phyloP scores from a whole-genome alignment of 345 rosid species.

The Toxicodendron radicans region DNA sequence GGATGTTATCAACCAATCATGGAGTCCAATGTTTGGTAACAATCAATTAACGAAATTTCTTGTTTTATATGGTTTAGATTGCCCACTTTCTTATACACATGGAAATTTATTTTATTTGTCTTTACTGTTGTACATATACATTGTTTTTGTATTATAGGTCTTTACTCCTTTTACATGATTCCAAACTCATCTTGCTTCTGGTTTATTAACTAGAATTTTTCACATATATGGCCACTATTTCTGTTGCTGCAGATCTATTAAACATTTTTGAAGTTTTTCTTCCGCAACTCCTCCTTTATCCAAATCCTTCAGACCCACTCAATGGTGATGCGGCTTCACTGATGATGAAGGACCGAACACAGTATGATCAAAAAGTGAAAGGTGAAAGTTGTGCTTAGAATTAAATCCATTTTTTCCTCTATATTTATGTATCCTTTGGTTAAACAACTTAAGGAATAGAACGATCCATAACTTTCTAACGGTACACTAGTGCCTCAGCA shows the following conservation, averaged over 20 bases:
- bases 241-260: constrained; percentile 55
- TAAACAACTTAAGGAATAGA: not conserved
- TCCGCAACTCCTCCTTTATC: constrained; percentile 72
- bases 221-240: not conserved
- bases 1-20: constrained; percentile 76
- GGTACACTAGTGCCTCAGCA: not conserved
- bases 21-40: constrained; percentile 87
- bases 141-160: not conserved
- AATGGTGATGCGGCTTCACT: constrained; percentile 72
- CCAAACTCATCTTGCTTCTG: not conserved
- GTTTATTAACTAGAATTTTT: constrained; percentile 2
- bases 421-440: not conserved
- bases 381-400: constrained; percentile 33
- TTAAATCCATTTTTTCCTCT: not conserved
- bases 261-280: constrained; percentile 70
- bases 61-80: not conserved
- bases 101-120: not conserved
- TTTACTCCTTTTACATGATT: not conserved
- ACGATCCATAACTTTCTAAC: not conserved
- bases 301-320: constrained; percentile 71
- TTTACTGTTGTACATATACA: not conserved
- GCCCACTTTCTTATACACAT: not conserved
- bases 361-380: constrained; percentile 71
- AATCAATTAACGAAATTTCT: not conserved
- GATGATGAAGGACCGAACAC: constrained; percentile 64